Conservation (phyloP, 805 yeast species). For the Monosporozyma yasuniensis region DNA sequence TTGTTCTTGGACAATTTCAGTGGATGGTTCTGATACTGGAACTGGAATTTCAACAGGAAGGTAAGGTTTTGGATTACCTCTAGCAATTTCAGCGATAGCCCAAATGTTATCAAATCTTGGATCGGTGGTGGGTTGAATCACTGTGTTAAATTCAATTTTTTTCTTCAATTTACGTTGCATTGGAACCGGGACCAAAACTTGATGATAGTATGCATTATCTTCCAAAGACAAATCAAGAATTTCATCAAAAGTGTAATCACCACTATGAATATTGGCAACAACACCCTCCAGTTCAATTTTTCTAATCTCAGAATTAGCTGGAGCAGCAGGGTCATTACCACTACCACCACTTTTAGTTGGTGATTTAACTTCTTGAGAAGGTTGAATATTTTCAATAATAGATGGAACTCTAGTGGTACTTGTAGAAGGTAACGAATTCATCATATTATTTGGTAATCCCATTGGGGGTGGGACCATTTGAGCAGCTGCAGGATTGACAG, state of each 20-base stretch:
- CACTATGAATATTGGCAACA: conserved; percentile 11
- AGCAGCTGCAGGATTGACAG: neutral
- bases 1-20: neutral
- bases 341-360: neutral
- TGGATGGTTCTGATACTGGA: neutral
- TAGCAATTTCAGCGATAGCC: conserved; percentile 3
- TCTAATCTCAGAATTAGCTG: neutral
- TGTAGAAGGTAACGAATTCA: neutral
- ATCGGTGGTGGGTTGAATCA: neutral
- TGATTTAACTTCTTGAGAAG: neutral
- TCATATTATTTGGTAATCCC: neutral
- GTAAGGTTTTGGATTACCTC: conserved; percentile 1
- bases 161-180: conserved; percentile 12
- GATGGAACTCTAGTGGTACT: neutral
- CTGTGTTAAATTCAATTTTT: conserved; percentile 5
- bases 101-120: conserved; percentile 1
- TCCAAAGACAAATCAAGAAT: conserved; percentile 15
- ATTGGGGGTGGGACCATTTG: neutral
- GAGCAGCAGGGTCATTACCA: neutral
- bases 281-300: neutral
- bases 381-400: neutral
- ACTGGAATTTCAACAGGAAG: neutral
- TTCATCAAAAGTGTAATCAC: conserved; percentile 23
- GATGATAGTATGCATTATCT: conserved; percentile 24
- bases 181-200: conserved; percentile 22